phyloP scores from a whole-genome alignment of 2,329 filamentous ascomycete species.

The Phialophora verrucosa region DNA sequence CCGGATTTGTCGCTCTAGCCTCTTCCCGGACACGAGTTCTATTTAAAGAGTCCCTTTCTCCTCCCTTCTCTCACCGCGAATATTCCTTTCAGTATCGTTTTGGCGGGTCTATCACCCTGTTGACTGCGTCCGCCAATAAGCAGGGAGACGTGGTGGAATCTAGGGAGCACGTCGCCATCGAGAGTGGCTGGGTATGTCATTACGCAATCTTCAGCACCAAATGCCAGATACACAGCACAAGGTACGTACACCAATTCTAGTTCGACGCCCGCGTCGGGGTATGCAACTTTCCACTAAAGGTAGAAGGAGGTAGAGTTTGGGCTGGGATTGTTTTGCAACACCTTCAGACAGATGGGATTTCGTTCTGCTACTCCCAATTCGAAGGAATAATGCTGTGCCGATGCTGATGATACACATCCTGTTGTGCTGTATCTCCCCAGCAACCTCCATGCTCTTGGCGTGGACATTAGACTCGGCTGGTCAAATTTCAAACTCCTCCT shows the following conservation, averaged over 20 bases:
- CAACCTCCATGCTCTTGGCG: not conserved
- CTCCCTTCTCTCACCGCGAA: constrained; percentile 5
- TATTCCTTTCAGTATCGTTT: not conserved
- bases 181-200: not conserved
- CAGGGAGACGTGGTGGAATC: not conserved
- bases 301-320: not conserved
- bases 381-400: not conserved
- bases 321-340: not conserved
- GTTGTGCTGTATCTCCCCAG: not conserved
- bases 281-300: not conserved
- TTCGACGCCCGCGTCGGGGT: not conserved
- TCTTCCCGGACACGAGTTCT: constrained; percentile 1
- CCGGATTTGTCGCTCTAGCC: constrained; percentile 13
- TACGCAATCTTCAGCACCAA: not conserved
- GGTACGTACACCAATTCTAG: too few relatives aligned
- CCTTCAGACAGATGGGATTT: not conserved
- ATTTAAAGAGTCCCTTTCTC: not conserved
- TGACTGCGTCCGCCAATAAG: not conserved
- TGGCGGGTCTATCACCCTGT: not conserved
- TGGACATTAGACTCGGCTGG: not conserved
- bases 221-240: not conserved
- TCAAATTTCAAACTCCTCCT: constrained; percentile 2
- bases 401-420: not conserved
- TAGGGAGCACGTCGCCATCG: not conserved
- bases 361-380: not conserved